These are phyloP conservation scores for Yarrowia sp. DNA, from an alignment of 805 yeast species.

Conservation along the genomic window DNA sequence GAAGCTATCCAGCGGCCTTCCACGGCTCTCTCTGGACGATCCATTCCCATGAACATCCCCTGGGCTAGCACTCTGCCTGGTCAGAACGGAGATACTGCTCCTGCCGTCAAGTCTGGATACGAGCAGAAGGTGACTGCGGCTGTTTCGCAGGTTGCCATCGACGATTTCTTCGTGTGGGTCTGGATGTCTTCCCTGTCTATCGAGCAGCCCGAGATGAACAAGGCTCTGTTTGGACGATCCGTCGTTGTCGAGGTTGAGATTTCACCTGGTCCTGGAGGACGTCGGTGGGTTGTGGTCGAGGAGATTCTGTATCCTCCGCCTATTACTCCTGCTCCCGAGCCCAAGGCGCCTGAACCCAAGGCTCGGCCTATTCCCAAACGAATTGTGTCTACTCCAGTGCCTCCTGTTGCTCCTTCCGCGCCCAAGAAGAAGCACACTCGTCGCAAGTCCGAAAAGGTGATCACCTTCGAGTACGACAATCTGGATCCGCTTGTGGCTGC, in stretches of 20 bases:
- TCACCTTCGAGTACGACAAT: constrained; percentile 21
- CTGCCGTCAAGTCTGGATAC: constrained; percentile 16
- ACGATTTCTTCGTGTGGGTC: constrained; percentile 88
- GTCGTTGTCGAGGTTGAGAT: constrained; percentile 78
- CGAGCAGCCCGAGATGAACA: constrained; percentile 65
- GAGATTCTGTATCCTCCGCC: constrained; percentile 34
- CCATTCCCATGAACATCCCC: constrained; percentile 23
- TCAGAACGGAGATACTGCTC: constrained; percentile 20
- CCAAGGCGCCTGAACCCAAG: background rate
- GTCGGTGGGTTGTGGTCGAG: constrained; percentile 38
- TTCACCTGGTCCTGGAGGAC: constrained; percentile 54
- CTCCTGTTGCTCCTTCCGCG: background rate
- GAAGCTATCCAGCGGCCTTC: background rate
- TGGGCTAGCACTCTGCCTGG: constrained; percentile 19
- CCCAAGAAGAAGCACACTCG: constrained; percentile 26
- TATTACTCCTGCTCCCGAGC: background rate
- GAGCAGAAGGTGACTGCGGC: constrained; percentile 40
- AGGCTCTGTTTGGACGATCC: constrained; percentile 74
- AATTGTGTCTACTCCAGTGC: constrained; percentile 4
- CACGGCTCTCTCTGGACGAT: background rate
- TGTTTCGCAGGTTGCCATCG: constrained; percentile 67
- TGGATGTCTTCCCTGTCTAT: constrained; percentile 78
- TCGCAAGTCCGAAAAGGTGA: constrained; percentile 24
- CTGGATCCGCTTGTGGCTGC: constrained; percentile 28
- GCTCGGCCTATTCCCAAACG: background rate